A percentile compares a stretch with the other conserved stretches of the same genome.
These are phyloP conservation scores for Paraphoma chrysanthemicola DNA, from an alignment of 2,329 filamentous ascomycete species.

Conservation along the genomic window DNA sequence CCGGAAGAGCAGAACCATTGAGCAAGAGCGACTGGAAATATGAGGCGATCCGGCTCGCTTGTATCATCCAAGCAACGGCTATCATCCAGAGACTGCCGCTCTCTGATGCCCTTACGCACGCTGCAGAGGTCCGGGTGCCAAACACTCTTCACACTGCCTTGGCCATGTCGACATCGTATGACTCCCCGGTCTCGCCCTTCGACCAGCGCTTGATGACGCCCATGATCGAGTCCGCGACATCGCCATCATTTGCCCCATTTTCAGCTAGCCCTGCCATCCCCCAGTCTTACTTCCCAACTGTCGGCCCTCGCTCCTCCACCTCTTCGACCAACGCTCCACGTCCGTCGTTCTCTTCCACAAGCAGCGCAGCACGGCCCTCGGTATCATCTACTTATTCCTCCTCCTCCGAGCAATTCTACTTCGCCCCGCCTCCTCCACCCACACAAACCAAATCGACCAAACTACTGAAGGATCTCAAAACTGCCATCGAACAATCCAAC, in stretches of 20 bases:
- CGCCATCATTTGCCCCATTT: slow-evolving; percentile 20
- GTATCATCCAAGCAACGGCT: slow-evolving; percentile 41
- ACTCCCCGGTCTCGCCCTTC: slow-evolving; percentile 24
- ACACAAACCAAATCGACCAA: slow-evolving; percentile 5
- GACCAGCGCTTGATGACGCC: slow-evolving; percentile 3
- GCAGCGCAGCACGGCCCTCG: slow-evolving; percentile 14
- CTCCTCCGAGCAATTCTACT: slow-evolving; percentile 10
- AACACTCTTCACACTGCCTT: slow-evolving; percentile 7
- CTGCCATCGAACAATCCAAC: slow-evolving; percentile 37
- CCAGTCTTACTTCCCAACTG: slow-evolving; percentile 1
- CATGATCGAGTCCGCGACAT: slow-evolving; percentile 25
- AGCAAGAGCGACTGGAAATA: slow-evolving; percentile 38
- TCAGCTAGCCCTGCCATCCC: slow-evolving; percentile 19
- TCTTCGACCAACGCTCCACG: slow-evolving; percentile 14
- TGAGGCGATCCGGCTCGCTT: slow-evolving; percentile 44
- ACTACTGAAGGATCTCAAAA: slow-evolving; percentile 31
- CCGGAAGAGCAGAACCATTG: slow-evolving; percentile 13
- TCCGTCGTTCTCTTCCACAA: slow-evolving; percentile 12
- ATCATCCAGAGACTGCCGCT: slow-evolving; percentile 35
- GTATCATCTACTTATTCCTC: slow-evolving; percentile 8
- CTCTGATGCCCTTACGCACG: slow-evolving; percentile 32
- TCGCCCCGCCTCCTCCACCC: slow-evolving; percentile 5
- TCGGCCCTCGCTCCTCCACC: neutral
- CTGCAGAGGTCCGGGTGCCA: slow-evolving; percentile 4
- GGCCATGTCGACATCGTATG: slow-evolving; percentile 13